A percentile compares a stretch with the other conserved stretches of the same genome.
Conservation (phyloP, 768 basidiomycete genomes). For the Mycena indigotica region DNA sequence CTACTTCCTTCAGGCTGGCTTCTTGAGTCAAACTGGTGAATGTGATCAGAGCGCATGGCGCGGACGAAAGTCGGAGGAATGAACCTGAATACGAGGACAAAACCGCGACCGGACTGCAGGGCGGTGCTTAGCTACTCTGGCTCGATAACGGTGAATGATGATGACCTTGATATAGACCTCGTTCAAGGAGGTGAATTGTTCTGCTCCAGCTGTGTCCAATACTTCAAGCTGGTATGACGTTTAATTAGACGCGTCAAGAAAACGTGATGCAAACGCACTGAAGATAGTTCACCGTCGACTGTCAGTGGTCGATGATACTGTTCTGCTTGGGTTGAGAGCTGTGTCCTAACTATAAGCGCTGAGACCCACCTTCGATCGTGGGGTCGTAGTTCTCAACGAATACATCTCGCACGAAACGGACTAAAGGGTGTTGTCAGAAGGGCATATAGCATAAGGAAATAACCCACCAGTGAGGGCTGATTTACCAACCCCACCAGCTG, state of each 20-base stretch:
- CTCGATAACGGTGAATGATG: neutral
- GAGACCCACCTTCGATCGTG: constrained; percentile 72
- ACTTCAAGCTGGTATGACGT: constrained; percentile 73
- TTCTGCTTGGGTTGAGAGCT: constrained; percentile 45
- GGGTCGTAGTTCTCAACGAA: constrained; percentile 82
- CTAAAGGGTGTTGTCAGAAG: constrained; percentile 30
- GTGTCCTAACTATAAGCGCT: neutral
- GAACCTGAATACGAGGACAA: constrained; percentile 82
- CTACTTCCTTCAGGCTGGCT: constrained; percentile 77
- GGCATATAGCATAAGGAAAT: neutral
- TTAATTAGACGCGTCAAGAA: constrained; percentile 5
- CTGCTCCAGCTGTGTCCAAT: constrained; percentile 83
- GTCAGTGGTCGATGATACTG: constrained; percentile 66
- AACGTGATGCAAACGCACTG: constrained; percentile 45
- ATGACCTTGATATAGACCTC: constrained; percentile 80
- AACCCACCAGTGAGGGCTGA: constrained; percentile 70
- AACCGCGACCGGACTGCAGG: constrained; percentile 66
- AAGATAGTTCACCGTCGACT: constrained; percentile 66
- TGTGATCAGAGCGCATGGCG: constrained; percentile 7
- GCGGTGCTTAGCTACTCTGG: no score
- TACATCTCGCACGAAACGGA: constrained; percentile 71
- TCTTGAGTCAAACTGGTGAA: constrained; percentile 73
- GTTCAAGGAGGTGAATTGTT: constrained; percentile 80
- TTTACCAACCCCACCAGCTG: constrained; percentile 85
- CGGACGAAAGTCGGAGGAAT: constrained; percentile 8